Base-by-base conservation (phyloP, 2,329 filamentous ascomycete genomes). In the Fusarium tanahbumbuense region DNA sequence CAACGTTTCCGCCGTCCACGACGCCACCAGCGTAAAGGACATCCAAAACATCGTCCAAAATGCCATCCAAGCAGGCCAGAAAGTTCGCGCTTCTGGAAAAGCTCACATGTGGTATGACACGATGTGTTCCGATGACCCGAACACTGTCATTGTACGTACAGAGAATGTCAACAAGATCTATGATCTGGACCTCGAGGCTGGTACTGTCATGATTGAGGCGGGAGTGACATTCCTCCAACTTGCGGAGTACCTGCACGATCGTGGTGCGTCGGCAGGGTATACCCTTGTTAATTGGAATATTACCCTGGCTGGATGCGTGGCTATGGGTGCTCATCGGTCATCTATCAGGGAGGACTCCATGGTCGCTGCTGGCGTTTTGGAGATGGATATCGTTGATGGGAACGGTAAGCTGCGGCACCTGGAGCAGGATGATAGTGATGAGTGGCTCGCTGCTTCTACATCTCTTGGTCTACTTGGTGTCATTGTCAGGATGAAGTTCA, bases 31-130 rank as follows among this genome's bases (percentile, higher is more conserved):
- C 15, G n/a, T 61, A n/a, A 61, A 44, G 5, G 58, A 61, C n/a
- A 61, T 61, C 2, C 58, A 60, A 28, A 44, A 50, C 8, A 28
- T 42, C 0, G 58, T 61, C 1, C 44, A 60, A 8, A n/a, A 44
- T 15, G 58, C 58, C 9, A 60, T 61, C 10, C 13, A 60, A 0
- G 42, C 44, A 18, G 55, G 58, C 0, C 58, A 50, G 16, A 34
- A 23, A 23, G 28, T 61, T 15, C 44, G 58, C 0, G 58, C 58
- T 0, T 61, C 58, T 0, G 58, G 58, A 13, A 61, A 61, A 15
- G 58, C 58, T 9, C 58, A 61, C 5, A 61, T 61, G 58, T 61
- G 58, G 58, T 61, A 61, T 2, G 58, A 61, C 25, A 61, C 58
- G 6, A 61, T 61, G 58, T 61, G 58, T 23, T 61, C 58, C 1